Base-by-base conservation (phyloP, 768 basidiomycete genomes). In the Punctularia strigosozonata region DNA sequence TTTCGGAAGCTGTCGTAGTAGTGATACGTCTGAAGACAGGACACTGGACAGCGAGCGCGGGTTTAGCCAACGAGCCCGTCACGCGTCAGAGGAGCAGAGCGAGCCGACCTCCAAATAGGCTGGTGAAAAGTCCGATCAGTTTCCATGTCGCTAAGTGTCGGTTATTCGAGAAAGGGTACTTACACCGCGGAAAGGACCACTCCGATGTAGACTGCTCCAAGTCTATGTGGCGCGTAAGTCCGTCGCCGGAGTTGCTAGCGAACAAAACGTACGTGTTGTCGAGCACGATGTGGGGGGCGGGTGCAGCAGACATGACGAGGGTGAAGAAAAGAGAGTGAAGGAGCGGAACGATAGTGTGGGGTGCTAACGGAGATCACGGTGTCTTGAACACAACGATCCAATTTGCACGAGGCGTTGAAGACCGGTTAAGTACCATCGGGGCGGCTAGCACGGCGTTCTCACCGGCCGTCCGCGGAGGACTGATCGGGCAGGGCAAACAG, bases 21-120 rank as follows among this genome's bases (percentile, higher is more conserved):
- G 44, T 68, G 74, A 62, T 64, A 73, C 1, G 65, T 61, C 50
- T 78, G 76, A 21, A 76, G 54, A 28, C 60, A 60, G 5, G 71
- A 70, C n/a, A 75, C 75, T 78, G 31, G 24, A 5, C 15, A 10
- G 19, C 19, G 24, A 15, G 19, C 37, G 8, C 7, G 8, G 38
- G 37, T 39, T n/a, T n/a, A n/a, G n/a, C n/a, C n/a, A n/a, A n/a
- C n/a, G n/a, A n/a, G n/a, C n/a, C n/a, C n/a, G n/a, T n/a, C n/a
- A n/a, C n/a, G n/a, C n/a, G n/a, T n/a, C n/a, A n/a, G n/a, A 30
- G 28, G 28, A 30, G 28, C 28, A 10, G 28, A 15, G 28, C 15
- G 28, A 30, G 28, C 28, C 28, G 10, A 30, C 10, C 28, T n/a
- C 28, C 10, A 30, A 15, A 30, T 10, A 15, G 10, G 10, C 28